Base-by-base conservation (phyloP, 306 rosid species). In the Sindora glabra region DNA sequence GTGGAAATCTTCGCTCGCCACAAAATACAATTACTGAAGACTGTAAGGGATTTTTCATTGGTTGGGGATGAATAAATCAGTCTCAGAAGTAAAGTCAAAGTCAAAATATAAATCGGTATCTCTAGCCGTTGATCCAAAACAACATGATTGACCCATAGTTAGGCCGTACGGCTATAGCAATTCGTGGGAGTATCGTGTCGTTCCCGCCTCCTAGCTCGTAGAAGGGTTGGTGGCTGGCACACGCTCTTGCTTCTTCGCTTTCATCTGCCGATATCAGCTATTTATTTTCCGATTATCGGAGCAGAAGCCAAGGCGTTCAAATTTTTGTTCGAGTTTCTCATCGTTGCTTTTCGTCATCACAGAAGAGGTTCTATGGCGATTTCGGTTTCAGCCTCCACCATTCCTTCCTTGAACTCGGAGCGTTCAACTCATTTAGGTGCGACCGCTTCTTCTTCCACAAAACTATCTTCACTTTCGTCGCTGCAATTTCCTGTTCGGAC, bases 281-380 rank as follows among this genome's bases (percentile, higher is more conserved):
- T 49, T 22, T 1, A 23, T 49, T 48, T 61, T 53, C 68, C 33
- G 59, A 60, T 56, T 45, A 64, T 47, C 77, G 76, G 18, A 71
- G 37, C 45, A 32, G 33, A 33, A 10, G 46, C 15, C 32, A n/a
- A n/a, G n/a, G n/a, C n/a, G n/a, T n/a, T 23, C 3, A 17, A 34
- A 5, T 18, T 3, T 10, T 8, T 7, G 34, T 18, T 30, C 6
- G 55, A 29, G 22, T 8, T 22, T 36, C 59, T 6, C 12, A 34
- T 12, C 32, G 16, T 48, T 23, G 50, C 29, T 12, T 56, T 44
- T 15, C 45, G n/a, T n/a, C n/a, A n/a, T n/a, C n/a, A n/a, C 58
- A 14, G 48, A 29, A 1, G 16, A 51, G 74, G 18, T 42, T 19
- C 70, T 39, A 90, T 90, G 97, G 95, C 97, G 61, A 56, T 79